These are phyloP conservation scores for Psilocybe cyanescens DNA, from an alignment of 768 basidiomycete genomes.

Conservation along the genomic window DNA sequence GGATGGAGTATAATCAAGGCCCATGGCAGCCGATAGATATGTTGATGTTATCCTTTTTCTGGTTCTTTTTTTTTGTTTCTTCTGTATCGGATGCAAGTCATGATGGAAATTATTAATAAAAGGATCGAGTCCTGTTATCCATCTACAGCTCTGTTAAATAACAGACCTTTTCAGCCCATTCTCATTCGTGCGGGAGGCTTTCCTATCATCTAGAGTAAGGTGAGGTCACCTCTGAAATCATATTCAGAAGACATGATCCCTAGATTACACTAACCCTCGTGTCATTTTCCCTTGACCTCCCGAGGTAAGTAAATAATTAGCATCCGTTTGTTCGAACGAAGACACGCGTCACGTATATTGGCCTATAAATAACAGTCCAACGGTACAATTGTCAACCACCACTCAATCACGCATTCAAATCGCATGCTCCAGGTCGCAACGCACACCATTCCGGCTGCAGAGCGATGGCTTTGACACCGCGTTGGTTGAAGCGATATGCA, in stretches of 20 bases:
- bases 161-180: not conserved
- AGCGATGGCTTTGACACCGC: slow-evolving; percentile 62
- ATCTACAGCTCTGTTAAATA: not conserved
- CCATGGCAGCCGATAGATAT: not conserved
- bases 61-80: not conserved
- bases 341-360: not conserved
- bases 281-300: not conserved
- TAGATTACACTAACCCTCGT: too few relatives aligned
- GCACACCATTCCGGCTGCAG: slow-evolving; percentile 81
- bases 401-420: slow-evolving; percentile 43
- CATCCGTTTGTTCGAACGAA: not conserved
- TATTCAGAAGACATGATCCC: too few relatives aligned
- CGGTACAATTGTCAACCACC: not conserved
- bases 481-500: slow-evolving; percentile 59
- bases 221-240: too few relatives aligned
- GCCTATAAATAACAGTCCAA: not conserved
- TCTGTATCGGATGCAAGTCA: not conserved
- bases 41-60: not conserved
- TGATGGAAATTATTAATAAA: not conserved
- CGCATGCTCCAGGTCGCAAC: slow-evolving; percentile 60
- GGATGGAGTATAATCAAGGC: not conserved
- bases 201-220: too few relatives aligned
- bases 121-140: not conserved
- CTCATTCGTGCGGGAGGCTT: too few relatives aligned
- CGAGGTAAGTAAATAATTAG: not conserved